A percentile compares a stretch with the other conserved stretches of the same genome.
These are phyloP conservation scores for Cyanodermella asteris DNA, from an alignment of 2,329 filamentous ascomycete genomes.

Conservation along the genomic window DNA sequence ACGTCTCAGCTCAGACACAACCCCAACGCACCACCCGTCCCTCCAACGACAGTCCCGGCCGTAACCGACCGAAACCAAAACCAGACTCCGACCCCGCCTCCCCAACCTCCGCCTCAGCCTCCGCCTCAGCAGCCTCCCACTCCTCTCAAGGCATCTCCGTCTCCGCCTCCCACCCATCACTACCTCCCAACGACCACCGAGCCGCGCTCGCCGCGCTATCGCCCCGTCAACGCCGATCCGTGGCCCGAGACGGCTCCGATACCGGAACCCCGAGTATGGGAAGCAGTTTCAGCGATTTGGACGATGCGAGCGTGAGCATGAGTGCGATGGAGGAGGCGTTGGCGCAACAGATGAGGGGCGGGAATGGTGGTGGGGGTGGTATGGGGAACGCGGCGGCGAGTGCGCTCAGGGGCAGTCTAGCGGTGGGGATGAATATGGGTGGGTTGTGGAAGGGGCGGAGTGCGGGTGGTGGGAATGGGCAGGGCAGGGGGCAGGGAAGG, in stretches of 20 bases:
- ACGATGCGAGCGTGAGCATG: conserved; percentile 42
- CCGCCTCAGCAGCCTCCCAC: conserved; percentile 8
- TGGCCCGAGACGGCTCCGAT: conserved; percentile 22
- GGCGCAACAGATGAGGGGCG: conserved; percentile 39
- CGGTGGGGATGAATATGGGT: too few relatives aligned
- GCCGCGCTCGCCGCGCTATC: conserved; percentile 25
- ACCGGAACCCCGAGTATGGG: conserved; percentile 40
- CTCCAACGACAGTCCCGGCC: conserved; percentile 21
- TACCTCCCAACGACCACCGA: conserved; percentile 12
- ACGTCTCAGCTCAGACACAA: too few relatives aligned
- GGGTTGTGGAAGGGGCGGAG: too few relatives aligned
- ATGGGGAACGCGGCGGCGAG: too few relatives aligned
- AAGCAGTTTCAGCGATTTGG: conserved; percentile 43
- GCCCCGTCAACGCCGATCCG: conserved; percentile 18
- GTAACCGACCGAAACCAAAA: conserved; percentile 12
- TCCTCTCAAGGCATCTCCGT: conserved; percentile 18
- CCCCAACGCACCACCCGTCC: too few relatives aligned
- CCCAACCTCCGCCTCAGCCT: conserved; percentile 6
- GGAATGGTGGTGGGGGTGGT: conserved; percentile 15
- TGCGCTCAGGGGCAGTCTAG: too few relatives aligned
- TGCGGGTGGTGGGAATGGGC: too few relatives aligned
- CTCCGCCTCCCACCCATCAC: conserved; percentile 11
- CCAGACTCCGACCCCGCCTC: conserved; percentile 10
- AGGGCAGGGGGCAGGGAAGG: too few relatives aligned
- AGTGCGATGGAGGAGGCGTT: conserved; percentile 42